These are phyloP conservation scores for Amaranthus cruentus DNA, from an alignment of 148 eudicot genomes.

Conservation along the genomic window DNA sequence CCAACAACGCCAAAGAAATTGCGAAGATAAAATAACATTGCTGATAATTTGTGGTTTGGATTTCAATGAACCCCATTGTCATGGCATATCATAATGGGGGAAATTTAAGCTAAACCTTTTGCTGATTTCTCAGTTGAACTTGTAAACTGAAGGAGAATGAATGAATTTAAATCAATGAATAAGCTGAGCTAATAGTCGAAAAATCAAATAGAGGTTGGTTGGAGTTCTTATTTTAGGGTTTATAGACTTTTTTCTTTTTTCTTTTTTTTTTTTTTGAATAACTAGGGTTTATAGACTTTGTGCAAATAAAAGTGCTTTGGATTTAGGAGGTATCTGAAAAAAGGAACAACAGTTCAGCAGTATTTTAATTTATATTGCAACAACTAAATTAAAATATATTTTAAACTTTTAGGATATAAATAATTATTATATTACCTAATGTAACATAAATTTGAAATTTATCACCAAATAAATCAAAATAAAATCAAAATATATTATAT, in stretches of 20 bases:
- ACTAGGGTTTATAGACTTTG: too few species aligned
- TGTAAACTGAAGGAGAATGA: neutral
- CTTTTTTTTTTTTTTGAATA: too few species aligned
- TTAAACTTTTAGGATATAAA: too few species aligned
- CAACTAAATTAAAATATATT: too few species aligned
- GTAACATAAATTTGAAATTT: too few species aligned
- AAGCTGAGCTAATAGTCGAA: neutral
- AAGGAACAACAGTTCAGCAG: too few species aligned
- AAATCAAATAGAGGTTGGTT: neutral
- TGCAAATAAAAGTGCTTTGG: too few species aligned
- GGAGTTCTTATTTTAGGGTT: slow-evolving; percentile 9
- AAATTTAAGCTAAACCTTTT: neutral
- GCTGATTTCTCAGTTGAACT: neutral
- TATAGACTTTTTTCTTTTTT: neutral
- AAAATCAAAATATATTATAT: too few species aligned
- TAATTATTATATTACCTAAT: too few species aligned
- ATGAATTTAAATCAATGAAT: neutral
- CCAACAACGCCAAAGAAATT: slow-evolving; percentile 35
- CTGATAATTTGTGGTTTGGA: slow-evolving; percentile 9
- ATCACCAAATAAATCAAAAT: too few species aligned
- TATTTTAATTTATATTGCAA: too few species aligned
- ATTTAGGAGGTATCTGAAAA: too few species aligned
- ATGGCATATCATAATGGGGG: slow-evolving; percentile 10
- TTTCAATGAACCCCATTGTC: slow-evolving; percentile 29
- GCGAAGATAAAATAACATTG: slow-evolving; percentile 53